These are phyloP conservation scores for Arthroderma uncinatum DNA, from an alignment of 2,329 filamentous ascomycete genomes.

Conservation along the genomic window DNA sequence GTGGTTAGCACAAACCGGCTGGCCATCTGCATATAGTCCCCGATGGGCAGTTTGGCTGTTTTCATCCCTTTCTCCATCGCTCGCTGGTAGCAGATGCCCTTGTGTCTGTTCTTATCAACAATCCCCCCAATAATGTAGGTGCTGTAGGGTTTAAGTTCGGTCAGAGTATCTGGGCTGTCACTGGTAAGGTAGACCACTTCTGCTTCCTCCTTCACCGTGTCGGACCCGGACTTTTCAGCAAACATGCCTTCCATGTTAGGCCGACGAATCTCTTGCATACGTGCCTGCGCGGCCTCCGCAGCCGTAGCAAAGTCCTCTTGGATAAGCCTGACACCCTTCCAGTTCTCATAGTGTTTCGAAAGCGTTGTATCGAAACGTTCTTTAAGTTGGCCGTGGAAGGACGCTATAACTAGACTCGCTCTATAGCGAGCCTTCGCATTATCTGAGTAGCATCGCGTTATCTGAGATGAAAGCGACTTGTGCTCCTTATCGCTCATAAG, in stretches of 20 bases:
- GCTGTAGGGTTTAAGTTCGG: slow-evolving; percentile 71
- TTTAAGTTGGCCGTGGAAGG: slow-evolving; percentile 63
- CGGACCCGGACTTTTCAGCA: slow-evolving; percentile 19
- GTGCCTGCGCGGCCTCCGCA: slow-evolving; percentile 51
- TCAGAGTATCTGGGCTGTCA: slow-evolving; percentile 77
- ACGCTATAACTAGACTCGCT: slow-evolving; percentile 63
- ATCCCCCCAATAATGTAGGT: slow-evolving; percentile 90
- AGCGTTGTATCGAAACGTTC: slow-evolving; percentile 71
- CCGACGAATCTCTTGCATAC: slow-evolving; percentile 50
- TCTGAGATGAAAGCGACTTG: slow-evolving; percentile 68
- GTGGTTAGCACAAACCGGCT: slow-evolving; percentile 78
- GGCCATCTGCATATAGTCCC: slow-evolving; percentile 87
- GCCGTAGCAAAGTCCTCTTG: slow-evolving; percentile 64
- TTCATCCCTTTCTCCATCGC: slow-evolving; percentile 65
- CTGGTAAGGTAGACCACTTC: slow-evolving; percentile 81
- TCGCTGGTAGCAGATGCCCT: slow-evolving; percentile 80
- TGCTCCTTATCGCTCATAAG: slow-evolving; percentile 81
- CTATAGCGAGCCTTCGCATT: slow-evolving; percentile 60
- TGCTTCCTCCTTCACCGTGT: slow-evolving; percentile 33
- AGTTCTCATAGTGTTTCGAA: slow-evolving; percentile 57
- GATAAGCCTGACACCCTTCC: slow-evolving; percentile 66
- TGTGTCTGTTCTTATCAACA: slow-evolving; percentile 93
- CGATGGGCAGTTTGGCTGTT: slow-evolving; percentile 85
- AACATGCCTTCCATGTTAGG: slow-evolving; percentile 53
- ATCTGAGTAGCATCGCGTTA: slow-evolving; percentile 82